Conservation (phyloP, 768 basidiomycete species). For the Lenzites betulinus region DNA sequence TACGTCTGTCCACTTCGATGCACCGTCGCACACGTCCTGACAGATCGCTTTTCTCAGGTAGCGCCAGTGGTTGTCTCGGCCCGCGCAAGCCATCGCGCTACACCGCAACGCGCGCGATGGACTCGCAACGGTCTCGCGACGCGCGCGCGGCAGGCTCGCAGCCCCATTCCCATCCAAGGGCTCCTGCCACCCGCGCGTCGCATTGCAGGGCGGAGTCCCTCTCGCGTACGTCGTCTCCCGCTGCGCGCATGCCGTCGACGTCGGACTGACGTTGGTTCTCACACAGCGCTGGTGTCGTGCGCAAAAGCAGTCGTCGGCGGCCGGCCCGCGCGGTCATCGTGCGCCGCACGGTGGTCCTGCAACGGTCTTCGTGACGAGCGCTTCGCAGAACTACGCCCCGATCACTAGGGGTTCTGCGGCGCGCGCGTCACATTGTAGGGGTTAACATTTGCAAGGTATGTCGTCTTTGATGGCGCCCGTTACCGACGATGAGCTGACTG, state of each 20-base stretch:
- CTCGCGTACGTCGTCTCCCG: not conserved
- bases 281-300: too few species aligned
- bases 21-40: not conserved
- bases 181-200: not conserved
- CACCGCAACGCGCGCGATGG: not conserved
- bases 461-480: not conserved
- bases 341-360: too few species aligned
- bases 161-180: not conserved
- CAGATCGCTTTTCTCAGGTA: not conserved
- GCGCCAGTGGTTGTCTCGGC: constrained; percentile 2
- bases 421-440: constrained; percentile 3
- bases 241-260: not conserved
- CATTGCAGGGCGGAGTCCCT: not conserved
- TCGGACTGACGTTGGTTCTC: not conserved
- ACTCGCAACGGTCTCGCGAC: constrained; percentile 3
- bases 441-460: not conserved
- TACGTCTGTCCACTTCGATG: not conserved
- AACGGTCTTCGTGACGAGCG: too few species aligned
- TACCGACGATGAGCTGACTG: not conserved
- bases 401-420: not conserved
- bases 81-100: not conserved
- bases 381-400: too few species aligned
- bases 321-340: too few species aligned
- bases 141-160: not conserved
- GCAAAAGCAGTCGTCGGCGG: too few species aligned